phyloP scores from a whole-genome alignment of 1,284 basidiomycete species.

The Earliella scabrosa region DNA sequence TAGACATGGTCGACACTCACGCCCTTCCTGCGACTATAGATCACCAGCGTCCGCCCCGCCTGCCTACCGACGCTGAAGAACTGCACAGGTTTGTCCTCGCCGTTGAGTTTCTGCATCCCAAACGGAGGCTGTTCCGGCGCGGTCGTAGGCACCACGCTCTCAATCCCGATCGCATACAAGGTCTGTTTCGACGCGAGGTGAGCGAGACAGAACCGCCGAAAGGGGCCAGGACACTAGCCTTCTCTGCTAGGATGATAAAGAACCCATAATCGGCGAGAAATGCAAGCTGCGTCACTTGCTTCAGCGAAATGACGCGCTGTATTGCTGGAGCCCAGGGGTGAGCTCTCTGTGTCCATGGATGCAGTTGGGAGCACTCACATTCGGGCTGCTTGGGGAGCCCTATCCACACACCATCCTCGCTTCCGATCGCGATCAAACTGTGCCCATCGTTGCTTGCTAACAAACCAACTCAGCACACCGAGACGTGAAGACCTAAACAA shows the following conservation, averaged over 20 bases:
- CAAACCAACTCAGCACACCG: neutral
- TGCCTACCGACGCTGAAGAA: slow-evolving; percentile 94
- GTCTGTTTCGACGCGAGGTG: too few relatives aligned
- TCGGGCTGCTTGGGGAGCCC: slow-evolving; percentile 86
- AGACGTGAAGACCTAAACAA: neutral
- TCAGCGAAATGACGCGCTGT: slow-evolving; percentile 83
- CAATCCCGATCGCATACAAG: slow-evolving; percentile 15
- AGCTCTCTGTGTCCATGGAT: too few relatives aligned
- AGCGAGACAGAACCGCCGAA: too few relatives aligned
- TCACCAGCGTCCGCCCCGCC: slow-evolving; percentile 82
- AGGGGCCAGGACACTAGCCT: too few relatives aligned
- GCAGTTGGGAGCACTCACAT: too few relatives aligned
- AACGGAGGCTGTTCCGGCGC: neutral
- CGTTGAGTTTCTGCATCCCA: slow-evolving; percentile 82
- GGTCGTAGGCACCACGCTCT: slow-evolving; percentile 15
- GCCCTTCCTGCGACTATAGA: slow-evolving; percentile 95
- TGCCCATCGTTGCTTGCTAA: slow-evolving; percentile 81
- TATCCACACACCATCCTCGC: slow-evolving; percentile 96
- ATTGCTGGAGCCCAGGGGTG: slow-evolving; percentile 59
- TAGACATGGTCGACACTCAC: too few relatives aligned
- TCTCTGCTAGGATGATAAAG: slow-evolving; percentile 92
- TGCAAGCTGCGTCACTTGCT: slow-evolving; percentile 90
- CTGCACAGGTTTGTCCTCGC: slow-evolving; percentile 80
- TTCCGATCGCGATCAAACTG: slow-evolving; percentile 90
- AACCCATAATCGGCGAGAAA: slow-evolving; percentile 94